Evolutionary conservation across 768 basidiomycete species (phyloP).

Genomic region (Rhodotorula paludigena): DNA sequence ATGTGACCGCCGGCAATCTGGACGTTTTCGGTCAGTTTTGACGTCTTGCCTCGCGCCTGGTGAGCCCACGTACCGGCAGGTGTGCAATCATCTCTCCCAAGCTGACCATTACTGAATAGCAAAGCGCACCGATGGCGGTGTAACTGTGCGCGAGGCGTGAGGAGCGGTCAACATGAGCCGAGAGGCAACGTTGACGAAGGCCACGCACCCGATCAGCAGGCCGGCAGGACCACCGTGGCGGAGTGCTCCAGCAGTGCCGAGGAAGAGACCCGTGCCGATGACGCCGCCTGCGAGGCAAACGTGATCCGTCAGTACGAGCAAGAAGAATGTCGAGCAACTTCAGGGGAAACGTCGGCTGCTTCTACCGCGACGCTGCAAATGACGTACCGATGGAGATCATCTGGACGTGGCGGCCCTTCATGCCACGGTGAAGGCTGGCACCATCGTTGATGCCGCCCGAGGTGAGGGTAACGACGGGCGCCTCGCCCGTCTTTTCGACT

Average conservation of each 20-base stretch:
- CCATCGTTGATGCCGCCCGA: neutral
- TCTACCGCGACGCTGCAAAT: too few relatives aligned
- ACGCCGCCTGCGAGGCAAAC: conserved; percentile 23
- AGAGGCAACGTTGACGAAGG: neutral
- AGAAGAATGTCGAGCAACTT: too few relatives aligned
- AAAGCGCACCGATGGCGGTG: conserved; percentile 24
- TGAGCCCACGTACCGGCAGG: too few relatives aligned
- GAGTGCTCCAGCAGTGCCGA: conserved; percentile 42
- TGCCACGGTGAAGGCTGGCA: neutral
- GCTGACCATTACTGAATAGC: conserved; percentile 37
- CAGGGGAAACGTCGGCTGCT: too few relatives aligned
- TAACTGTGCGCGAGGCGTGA: conserved; percentile 13
- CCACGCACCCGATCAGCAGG: conserved; percentile 2
- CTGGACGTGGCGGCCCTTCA: conserved; percentile 28
- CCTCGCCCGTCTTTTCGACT: too few relatives aligned
- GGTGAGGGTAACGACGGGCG: neutral
- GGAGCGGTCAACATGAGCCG: neutral
- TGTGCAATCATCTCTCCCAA: conserved; percentile 40
- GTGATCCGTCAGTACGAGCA: too few relatives aligned
- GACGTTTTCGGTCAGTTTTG: too few relatives aligned
- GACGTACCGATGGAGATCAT: conserved; percentile 27
- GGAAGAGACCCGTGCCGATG: conserved; percentile 41
- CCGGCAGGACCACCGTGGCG: conserved; percentile 41
- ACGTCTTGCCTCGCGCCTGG: too few relatives aligned
- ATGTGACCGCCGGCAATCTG: conserved; percentile 44